phyloP scores from a whole-genome alignment of 2,329 filamentous ascomycete species.

The Alternaria solani region DNA sequence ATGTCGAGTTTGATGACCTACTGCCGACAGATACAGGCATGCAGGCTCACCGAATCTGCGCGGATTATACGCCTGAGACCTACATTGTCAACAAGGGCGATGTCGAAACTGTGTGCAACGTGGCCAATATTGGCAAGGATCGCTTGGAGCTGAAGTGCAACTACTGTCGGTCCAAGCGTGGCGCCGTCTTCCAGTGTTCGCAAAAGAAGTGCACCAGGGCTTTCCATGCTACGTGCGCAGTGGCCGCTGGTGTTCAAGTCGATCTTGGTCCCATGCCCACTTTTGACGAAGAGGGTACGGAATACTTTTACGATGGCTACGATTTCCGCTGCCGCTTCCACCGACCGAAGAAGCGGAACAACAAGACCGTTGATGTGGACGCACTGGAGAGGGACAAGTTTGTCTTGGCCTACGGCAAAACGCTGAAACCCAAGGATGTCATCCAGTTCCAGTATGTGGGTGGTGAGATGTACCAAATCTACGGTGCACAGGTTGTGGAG shows the following conservation, averaged over 20 bases:
- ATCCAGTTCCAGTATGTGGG: slow-evolving; percentile 84
- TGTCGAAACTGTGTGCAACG: slow-evolving; percentile 76
- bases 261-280: slow-evolving; percentile 87
- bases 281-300: slow-evolving; percentile 86
- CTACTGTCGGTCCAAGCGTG: slow-evolving; percentile 91
- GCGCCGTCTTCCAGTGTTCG: slow-evolving; percentile 97
- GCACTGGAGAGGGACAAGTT: slow-evolving; percentile 74
- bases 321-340: slow-evolving; percentile 97
- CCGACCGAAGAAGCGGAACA: slow-evolving; percentile 85
- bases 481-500: slow-evolving; percentile 86
- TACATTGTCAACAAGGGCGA: slow-evolving; percentile 76
- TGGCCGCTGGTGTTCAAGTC: slow-evolving; percentile 88
- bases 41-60: slow-evolving; percentile 87
- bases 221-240: slow-evolving; percentile 94
- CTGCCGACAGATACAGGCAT: slow-evolving; percentile 86
- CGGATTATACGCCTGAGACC: slow-evolving; percentile 90
- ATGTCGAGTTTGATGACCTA: slow-evolving; percentile 81
- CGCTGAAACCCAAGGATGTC: slow-evolving; percentile 75
- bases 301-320: slow-evolving; percentile 90
- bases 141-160: slow-evolving; percentile 92
- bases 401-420: slow-evolving; percentile 72
- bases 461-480: slow-evolving; percentile 85
- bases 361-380: slow-evolving; percentile 75
- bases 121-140: slow-evolving; percentile 82
- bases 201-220: slow-evolving; percentile 92